phyloP scores from a whole-genome alignment of 202 grass and related monocot genomes.

The Miscanthus sacchariflorus region DNA sequence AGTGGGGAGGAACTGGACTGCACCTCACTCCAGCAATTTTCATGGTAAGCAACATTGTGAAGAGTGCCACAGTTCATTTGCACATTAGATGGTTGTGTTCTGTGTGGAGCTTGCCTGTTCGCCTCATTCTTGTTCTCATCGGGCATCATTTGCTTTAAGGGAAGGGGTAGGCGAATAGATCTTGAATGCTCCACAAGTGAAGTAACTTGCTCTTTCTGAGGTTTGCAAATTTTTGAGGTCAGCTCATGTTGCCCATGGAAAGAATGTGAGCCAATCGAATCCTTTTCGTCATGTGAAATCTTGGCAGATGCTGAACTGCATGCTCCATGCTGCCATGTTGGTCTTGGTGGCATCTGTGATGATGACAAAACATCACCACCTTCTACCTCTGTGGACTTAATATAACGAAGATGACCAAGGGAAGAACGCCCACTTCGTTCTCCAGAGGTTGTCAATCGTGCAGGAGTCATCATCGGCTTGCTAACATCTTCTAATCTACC shows the following conservation, averaged over 20 bases:
- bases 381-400: conserved; percentile 48
- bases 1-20: conserved; percentile 75
- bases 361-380: conserved; percentile 42
- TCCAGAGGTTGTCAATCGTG: conserved; percentile 60
- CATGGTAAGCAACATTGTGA: conserved; percentile 67
- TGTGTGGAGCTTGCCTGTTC: conserved; percentile 10
- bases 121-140: conserved; percentile 55
- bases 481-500: conserved; percentile 86
- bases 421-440: conserved; percentile 55
- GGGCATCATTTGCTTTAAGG: conserved; percentile 78
- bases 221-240: conserved; percentile 43
- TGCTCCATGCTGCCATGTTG: conserved; percentile 53
- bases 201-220: conserved; percentile 47
- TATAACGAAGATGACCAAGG: conserved; percentile 39
- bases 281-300: conserved; percentile 53
- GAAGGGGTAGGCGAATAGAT: conserved; percentile 76
- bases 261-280: conserved; percentile 45
- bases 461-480: conserved; percentile 71
- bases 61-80: conserved; percentile 43
- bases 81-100: conserved; percentile 40
- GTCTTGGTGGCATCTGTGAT: conserved; percentile 49
- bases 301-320: conserved; percentile 64
- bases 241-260: conserved; percentile 33
- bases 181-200: conserved; percentile 54
- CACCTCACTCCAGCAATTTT: conserved; percentile 73